These are phyloP conservation scores for Paramecium caudatum DNA, from an alignment of 73 alveolate genomes.

Conservation along the genomic window DNA sequence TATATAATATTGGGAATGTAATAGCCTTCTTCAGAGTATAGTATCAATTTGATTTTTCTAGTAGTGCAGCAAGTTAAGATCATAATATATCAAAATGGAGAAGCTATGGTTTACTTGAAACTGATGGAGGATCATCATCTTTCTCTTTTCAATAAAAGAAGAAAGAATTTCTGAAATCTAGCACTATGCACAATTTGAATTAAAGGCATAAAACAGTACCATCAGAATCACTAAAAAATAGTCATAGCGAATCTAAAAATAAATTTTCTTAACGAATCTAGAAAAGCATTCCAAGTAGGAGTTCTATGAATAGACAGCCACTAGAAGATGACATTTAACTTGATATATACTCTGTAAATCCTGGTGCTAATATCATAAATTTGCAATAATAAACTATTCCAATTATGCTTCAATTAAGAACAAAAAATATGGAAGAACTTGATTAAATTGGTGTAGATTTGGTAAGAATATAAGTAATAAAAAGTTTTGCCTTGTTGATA, in stretches of 20 bases:
- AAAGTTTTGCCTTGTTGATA: slow-evolving; percentile 84
- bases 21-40: neutral
- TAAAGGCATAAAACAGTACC: neutral
- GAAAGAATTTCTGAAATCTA: slow-evolving; percentile 16
- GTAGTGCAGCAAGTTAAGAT: slow-evolving; percentile 1
- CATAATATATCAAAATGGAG: slow-evolving; percentile 44
- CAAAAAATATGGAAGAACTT: slow-evolving; percentile 3
- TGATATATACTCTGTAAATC: slow-evolving; percentile 19
- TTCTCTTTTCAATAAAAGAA: slow-evolving; percentile 17
- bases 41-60: neutral
- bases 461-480: neutral
- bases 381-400: neutral
- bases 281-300: slow-evolving; percentile 34
- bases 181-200: slow-evolving; percentile 12
- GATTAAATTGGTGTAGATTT: slow-evolving; percentile 51
- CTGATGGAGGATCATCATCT: slow-evolving; percentile 55
- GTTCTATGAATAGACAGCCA: slow-evolving; percentile 30
- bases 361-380: slow-evolving; percentile 16
- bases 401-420: slow-evolving; percentile 11
- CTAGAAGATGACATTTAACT: slow-evolving; percentile 31
- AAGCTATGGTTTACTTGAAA: slow-evolving; percentile 33
- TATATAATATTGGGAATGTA: neutral
- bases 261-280: neutral
- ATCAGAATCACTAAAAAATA: neutral
- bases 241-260: slow-evolving; percentile 27